Percentiles rank a stretch among this genome's conserved stretches.
Conservation (phyloP, 345 rosid species). For the Camelina sativa region DNA sequence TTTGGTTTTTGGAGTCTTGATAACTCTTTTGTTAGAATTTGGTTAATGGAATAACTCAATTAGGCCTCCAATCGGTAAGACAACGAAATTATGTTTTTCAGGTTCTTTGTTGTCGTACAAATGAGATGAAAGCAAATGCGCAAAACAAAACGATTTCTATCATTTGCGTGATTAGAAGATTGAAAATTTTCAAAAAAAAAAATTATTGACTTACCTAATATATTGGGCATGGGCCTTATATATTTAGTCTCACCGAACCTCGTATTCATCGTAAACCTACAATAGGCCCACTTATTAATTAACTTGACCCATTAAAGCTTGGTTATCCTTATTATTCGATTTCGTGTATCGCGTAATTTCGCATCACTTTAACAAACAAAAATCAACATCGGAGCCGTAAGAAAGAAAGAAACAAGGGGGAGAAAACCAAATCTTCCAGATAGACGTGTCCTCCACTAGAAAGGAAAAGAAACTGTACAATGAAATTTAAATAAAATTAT, state of each 20-base stretch:
- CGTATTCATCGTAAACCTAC: not conserved
- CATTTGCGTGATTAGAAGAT: too few species aligned
- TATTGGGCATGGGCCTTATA: conserved; percentile 21
- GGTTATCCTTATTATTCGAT: not conserved
- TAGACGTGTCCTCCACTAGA: conserved; percentile 33
- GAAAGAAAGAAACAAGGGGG: not conserved
- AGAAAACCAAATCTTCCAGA: not conserved
- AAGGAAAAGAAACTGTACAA: not conserved
- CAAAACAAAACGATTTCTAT: not conserved
- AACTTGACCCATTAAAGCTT: not conserved
- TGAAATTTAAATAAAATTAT: too few species aligned
- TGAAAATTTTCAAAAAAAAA: too few species aligned
- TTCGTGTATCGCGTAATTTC: not conserved
- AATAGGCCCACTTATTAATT: not conserved
- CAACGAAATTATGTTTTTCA: not conserved
- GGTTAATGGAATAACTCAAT: not conserved
- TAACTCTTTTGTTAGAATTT: not conserved
- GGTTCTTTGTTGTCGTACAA: not conserved
- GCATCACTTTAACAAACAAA: conserved; percentile 1
- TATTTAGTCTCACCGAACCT: not conserved
- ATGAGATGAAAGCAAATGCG: not conserved
- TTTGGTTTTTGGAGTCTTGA: not conserved
- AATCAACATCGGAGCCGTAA: not conserved
- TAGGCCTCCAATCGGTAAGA: not conserved
- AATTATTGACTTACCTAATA: not conserved